Percentiles rank a stretch among this genome's conserved stretches.
Evolutionary conservation across 2,329 filamentous ascomycete genomes (phyloP).

Genomic region (Trichoderma citrinoviride): DNA sequence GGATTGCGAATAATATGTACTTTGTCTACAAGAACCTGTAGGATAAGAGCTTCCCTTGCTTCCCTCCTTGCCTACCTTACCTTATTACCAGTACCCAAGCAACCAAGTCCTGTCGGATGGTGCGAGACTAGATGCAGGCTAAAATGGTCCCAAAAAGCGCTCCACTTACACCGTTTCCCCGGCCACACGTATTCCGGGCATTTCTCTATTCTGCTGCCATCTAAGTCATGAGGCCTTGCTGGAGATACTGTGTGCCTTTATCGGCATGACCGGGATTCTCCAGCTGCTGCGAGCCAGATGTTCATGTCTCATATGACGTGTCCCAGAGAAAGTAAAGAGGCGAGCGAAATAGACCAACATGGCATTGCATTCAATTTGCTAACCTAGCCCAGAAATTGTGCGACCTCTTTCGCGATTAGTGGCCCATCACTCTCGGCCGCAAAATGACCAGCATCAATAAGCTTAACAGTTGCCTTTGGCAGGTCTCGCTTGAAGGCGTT

Average conservation of each 20-base stretch:
- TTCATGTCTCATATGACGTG: neutral
- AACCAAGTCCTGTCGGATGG: too few relatives aligned
- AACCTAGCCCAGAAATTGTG: neutral
- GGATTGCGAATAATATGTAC: neutral
- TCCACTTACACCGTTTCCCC: neutral
- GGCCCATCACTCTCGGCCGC: slow-evolving; percentile 4
- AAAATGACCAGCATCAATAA: slow-evolving; percentile 10
- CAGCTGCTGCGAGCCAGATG: too few relatives aligned
- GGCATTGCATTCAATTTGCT: neutral
- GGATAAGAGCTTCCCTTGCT: too few relatives aligned
- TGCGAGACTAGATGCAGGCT: neutral
- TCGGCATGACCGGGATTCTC: neutral
- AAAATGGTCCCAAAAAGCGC: neutral
- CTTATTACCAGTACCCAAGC: too few relatives aligned
- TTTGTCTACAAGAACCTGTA: too few relatives aligned
- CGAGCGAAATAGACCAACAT: too few relatives aligned
- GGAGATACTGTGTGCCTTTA: neutral
- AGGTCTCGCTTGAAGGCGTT: neutral
- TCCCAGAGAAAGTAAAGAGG: too few relatives aligned
- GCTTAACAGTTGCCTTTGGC: neutral
- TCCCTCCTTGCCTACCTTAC: too few relatives aligned
- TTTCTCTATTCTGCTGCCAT: neutral
- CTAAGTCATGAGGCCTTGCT: neutral
- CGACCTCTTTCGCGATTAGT: neutral
- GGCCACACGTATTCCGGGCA: too few relatives aligned